Evolutionary conservation across 495 filamentous ascomycete genomes (phyloP).

Genomic region (Penicillium pancosmium): DNA sequence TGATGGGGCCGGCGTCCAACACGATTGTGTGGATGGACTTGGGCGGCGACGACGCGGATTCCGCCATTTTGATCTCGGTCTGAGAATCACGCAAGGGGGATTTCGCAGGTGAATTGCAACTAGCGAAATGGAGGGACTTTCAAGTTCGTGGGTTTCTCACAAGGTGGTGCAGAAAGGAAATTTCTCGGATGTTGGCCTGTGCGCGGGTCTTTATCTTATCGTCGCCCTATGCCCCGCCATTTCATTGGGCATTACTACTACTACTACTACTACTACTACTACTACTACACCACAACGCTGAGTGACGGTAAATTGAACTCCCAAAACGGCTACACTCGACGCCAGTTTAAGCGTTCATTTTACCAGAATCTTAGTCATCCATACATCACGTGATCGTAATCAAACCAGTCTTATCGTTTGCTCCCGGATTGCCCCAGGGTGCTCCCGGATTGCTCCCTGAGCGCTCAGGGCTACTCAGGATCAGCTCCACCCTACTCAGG

Average conservation of each 20-base stretch:
- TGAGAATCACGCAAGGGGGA: conserved; percentile 1
- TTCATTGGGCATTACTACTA: background rate
- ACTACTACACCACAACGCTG: too few species aligned
- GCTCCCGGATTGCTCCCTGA: too few species aligned
- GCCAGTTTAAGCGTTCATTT: too few species aligned
- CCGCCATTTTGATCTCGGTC: conserved; percentile 38
- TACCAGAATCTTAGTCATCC: too few species aligned
- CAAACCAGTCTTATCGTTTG: too few species aligned
- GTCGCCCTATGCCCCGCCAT: conserved; percentile 4
- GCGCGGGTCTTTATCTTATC: conserved; percentile 34
- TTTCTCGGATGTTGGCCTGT: conserved; percentile 37
- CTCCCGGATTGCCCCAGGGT: too few species aligned
- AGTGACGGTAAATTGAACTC: too few species aligned
- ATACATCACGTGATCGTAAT: too few species aligned
- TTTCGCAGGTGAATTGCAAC: background rate
- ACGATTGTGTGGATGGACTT: conserved; percentile 84
- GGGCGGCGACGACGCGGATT: conserved; percentile 31
- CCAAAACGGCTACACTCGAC: too few species aligned
- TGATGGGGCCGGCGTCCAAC: conserved; percentile 87
- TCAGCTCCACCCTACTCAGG: too few species aligned
- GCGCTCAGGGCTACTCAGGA: too few species aligned
- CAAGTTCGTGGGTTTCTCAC: background rate
- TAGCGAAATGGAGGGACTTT: conserved; percentile 4
- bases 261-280: too few species aligned
- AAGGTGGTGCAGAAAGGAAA: conserved; percentile 21